phyloP scores from a whole-genome alignment of 139 green algal species.

The Haematococcus sp. region DNA sequence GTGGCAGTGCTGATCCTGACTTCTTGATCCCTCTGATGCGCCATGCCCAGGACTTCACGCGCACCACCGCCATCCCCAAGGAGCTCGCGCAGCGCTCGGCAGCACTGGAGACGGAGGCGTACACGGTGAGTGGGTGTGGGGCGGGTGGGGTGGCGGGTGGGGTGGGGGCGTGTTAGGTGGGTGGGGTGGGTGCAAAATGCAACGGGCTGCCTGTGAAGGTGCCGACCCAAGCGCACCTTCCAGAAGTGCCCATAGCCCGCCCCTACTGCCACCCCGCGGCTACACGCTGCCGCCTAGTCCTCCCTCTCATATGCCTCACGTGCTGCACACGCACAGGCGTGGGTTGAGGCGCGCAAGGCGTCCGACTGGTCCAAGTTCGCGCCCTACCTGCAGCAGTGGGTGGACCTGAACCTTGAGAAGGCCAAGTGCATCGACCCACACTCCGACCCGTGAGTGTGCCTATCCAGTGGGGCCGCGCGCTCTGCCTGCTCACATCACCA shows the following conservation, averaged over 20 bases:
- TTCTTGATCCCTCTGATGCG: too few species aligned
- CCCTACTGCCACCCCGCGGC: too few species aligned
- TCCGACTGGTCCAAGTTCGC: slow-evolving; percentile 80
- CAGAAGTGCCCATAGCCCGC: too few species aligned
- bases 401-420: slow-evolving; percentile 63
- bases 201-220: background rate
- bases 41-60: slow-evolving; percentile 38
- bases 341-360: slow-evolving; percentile 71
- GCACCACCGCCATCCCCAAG: slow-evolving; percentile 62
- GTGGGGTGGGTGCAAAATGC: background rate
- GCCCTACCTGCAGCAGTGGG: slow-evolving; percentile 73
- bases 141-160: background rate
- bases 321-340: slow-evolving; percentile 62
- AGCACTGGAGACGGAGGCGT: slow-evolving; percentile 69
- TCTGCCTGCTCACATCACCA: too few species aligned
- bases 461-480: background rate
- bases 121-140: slow-evolving; percentile 56
- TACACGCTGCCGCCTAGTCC: too few species aligned
- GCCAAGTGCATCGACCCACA: slow-evolving; percentile 34
- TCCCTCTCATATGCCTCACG: too few species aligned
- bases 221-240: too few species aligned
- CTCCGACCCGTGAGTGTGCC: background rate
- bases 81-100: slow-evolving; percentile 69
- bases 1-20: too few species aligned
- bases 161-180: background rate